Base-by-base conservation (phyloP, 2,329 filamentous ascomycete genomes). In the Catunica adiposa region DNA sequence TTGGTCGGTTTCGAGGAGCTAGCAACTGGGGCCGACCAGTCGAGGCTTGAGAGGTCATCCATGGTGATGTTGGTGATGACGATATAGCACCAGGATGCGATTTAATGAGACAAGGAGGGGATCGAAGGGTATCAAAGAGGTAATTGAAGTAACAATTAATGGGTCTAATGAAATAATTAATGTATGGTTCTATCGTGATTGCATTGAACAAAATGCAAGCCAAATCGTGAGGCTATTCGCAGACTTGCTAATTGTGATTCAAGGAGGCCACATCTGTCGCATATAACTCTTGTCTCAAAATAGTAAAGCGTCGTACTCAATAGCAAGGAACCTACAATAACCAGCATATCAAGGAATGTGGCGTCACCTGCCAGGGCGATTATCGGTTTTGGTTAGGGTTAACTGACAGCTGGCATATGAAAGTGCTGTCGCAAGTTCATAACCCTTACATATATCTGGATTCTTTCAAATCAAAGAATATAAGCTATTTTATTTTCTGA, bases 11-110 rank as follows among this genome's bases (percentile, higher is more conserved):
- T 66, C 59, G 60, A 63, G 63, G 59, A 65, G 61, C 11, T 34
- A 5, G 29, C 11, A 11, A 64, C 62, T 58, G 66, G 63, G 51
- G 70, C 63, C 53, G 75, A 76, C 78, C 78, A 83, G 67, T 76
- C 76, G 62, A 82, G 70, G 60, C 76, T 73, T 51, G 75, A 73
- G 51, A 82, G 74, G 67, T 83, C 78, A 62, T 82, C 76, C 79
- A 83, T 83, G 56, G 64, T 69, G 55, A 34, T 26, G 29, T 17
- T 37, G 17, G 20, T 22, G 40, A 40, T n/a, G 44, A 48, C 11
- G 44, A 9, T 23, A 8, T 48, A 7, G 3, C 15, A 22, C 15
- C 20, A 8, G 40, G 40, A 11, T 48, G 2, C 26, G 44, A n/a
- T n/a, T 42, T 42, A 15, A 7, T 15, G 17, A 42, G 15, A 42